Percentiles rank a stretch among this genome's conserved stretches.
phyloP scores from a whole-genome alignment of 164 flowering plant genomes.

The Aristolochia contorta region DNA sequence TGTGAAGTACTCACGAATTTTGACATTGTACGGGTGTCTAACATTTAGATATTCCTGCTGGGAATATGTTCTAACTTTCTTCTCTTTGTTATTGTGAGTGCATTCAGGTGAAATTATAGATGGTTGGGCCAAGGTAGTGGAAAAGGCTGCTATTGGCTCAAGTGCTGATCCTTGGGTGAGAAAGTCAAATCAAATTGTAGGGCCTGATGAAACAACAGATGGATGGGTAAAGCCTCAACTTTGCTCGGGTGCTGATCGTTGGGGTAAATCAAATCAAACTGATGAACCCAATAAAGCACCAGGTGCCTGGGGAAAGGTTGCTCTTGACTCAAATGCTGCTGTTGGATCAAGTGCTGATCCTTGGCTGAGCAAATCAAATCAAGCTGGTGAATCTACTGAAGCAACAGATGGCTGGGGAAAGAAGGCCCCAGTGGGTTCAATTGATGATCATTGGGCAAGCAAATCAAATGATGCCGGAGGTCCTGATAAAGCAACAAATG shows the following conservation, averaged over 20 bases:
- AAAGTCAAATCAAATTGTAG: conserved; percentile 18
- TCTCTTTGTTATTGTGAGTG: too few relatives aligned
- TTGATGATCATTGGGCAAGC: conserved; percentile 32
- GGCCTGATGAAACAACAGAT: too few relatives aligned
- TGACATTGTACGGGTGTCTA: too few relatives aligned
- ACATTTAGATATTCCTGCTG: too few relatives aligned
- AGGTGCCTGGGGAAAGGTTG: conserved; percentile 9
- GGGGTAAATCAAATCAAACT: conserved; percentile 24
- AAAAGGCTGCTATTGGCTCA: too few relatives aligned
- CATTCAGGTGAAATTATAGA: background rate
- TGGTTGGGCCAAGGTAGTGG: conserved; percentile 10
- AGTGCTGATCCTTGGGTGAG: background rate
- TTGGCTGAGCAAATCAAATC: conserved; percentile 17
- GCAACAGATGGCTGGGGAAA: background rate
- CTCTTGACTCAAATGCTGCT: background rate
- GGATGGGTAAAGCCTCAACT: background rate
- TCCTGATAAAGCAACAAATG: background rate
- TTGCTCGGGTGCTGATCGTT: conserved; percentile 16
- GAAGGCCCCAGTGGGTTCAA: background rate
- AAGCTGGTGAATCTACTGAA: background rate
- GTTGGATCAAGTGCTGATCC: background rate
- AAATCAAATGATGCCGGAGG: conserved; percentile 5
- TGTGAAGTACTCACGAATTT: too few relatives aligned
- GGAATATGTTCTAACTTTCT: too few relatives aligned
- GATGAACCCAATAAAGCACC: background rate